Base-by-base conservation (phyloP, 768 basidiomycete genomes). In the Trametes villosa region DNA sequence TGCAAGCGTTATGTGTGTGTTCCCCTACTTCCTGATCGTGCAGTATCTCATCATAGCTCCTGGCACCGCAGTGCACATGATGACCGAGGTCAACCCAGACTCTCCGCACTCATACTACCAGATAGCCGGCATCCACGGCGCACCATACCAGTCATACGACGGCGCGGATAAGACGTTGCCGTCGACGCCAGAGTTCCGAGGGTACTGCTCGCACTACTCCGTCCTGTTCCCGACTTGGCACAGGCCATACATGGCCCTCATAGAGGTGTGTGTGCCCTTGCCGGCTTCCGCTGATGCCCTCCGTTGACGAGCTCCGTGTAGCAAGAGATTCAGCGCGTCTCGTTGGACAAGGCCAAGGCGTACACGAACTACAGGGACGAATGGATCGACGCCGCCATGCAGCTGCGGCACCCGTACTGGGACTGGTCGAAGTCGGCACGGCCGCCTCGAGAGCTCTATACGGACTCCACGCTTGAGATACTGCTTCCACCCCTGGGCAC, bases 201-300 rank as follows among this genome's bases (percentile, higher is more conserved):
- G 36, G 18, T 38, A 38, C 13, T 38, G 36, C 15, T 38, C 36
- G 8, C 36, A 38, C 36, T 38, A 7, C 6, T 38, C 36, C 15
- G 36, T 38, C 13, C 18, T 38, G 36, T 38, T 38, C 36, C 36
- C 36, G 6, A 38, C 36, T 11, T 38, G 36, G 36, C 36, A 38
- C 18, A 11, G 36, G 18, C 36, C 36, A 4, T 38, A 38, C 62
- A 66, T 84, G 29, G 66, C 77, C 34, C 68, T 83, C 2, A 77
- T 78, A 53, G 83, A 86, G 74, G 83, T 83, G 42, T 15, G 72
- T 62, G 36, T n/a, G n/a, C n/a, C n/a, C n/a, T n/a, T n/a, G n/a
- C n/a, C n/a, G n/a, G n/a, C 12, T 20, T 11, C 51, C 45, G 26
- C 18, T n/a, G n/a, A 20, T 44, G 17, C 40, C 34, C n/a, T 41